Evolutionary conservation across 345 rosid genomes (phyloP), one percentile per base, ranked within the genome.

Genomic region (Erucastrum elatum): DNA sequence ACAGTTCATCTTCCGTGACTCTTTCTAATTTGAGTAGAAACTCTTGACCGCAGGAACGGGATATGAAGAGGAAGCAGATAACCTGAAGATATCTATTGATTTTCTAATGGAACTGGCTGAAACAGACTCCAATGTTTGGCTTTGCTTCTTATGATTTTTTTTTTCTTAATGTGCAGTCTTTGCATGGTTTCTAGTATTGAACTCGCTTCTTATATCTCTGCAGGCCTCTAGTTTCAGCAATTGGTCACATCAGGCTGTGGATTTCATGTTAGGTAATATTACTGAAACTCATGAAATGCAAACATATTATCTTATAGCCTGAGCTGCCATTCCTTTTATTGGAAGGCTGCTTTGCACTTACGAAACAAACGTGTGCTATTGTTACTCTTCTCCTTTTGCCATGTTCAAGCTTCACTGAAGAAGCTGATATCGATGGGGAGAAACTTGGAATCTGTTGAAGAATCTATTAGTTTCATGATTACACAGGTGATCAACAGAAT

Each of bases 241-340:
- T 67, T 95, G 97, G 97, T 90, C 93, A 15, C 99, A 93, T 82
- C 97, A 91, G 81, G 96, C 97, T 67, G 92, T 88, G 53, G 97
- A 93, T 63, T 90, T 89, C 87, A 89, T 91, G 77, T 72, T 90
- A 83, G 98, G 99, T 93, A 84, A 33, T 30, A 33, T 74, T 68
- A 37, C 12, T 74, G 3, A 33, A 8, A 4, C 55, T 61, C 66
- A 1, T 30, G 15, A 77, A 34, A 16, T 64, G 41, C 58, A 69
- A 30, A 30, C 21, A 2, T 11, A 2, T 62, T 5, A 13, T 62
- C 4, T 29, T 27, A 35, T 6, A 21, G 13, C 21, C 5, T 72
- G 31, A 33, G 26, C 31, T 44, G 65, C 8, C 35, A 11, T 49
- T 61, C 27, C 49, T 59, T 58, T 21, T 2, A 44, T 68, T 49